These are phyloP conservation scores for Fusarium sterilihyphosum DNA, from an alignment of 2,329 filamentous ascomycete genomes.

Conservation along the genomic window DNA sequence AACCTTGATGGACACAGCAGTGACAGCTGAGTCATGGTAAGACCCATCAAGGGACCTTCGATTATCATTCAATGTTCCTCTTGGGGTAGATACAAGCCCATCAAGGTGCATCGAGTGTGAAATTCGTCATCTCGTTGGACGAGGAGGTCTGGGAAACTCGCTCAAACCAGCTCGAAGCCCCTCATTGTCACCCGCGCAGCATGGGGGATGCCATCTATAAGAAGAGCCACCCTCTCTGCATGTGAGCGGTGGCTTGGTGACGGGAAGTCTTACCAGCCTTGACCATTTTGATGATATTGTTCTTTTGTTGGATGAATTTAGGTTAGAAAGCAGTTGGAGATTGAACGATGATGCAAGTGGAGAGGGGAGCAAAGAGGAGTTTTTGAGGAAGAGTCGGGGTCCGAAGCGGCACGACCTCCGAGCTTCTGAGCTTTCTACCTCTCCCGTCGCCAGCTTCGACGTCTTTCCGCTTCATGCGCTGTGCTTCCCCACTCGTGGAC, in stretches of 20 bases:
- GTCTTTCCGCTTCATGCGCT: neutral
- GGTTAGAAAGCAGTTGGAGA: constrained; percentile 32
- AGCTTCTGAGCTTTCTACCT: constrained; percentile 19
- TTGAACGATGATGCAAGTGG: constrained; percentile 36
- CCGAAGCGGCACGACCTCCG: constrained; percentile 32
- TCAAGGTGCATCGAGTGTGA: constrained; percentile 54
- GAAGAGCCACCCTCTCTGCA: constrained; percentile 34
- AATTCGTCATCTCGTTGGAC: constrained; percentile 41
- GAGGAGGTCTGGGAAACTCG: constrained; percentile 61
- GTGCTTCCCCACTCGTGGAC: constrained; percentile 1
- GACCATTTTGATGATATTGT: constrained; percentile 82
- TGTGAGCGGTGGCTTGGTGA: constrained; percentile 5
- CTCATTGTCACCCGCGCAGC: constrained; percentile 27
- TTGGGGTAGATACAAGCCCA: constrained; percentile 45
- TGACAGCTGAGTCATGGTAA: constrained; percentile 5
- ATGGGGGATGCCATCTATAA: constrained; percentile 37
- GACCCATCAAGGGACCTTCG: constrained; percentile 48
- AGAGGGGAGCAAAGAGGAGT: constrained; percentile 40
- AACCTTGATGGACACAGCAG: constrained; percentile 2
- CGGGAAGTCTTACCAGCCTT: constrained; percentile 80
- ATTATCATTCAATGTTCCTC: constrained; percentile 11
- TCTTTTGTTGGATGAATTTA: constrained; percentile 15
- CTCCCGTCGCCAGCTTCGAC: constrained; percentile 7
- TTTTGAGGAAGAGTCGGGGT: constrained; percentile 41
- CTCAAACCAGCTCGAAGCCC: constrained; percentile 66